phyloP scores from a whole-genome alignment of 2,329 filamentous ascomycete species.

The Hyphodiscus sp. region DNA sequence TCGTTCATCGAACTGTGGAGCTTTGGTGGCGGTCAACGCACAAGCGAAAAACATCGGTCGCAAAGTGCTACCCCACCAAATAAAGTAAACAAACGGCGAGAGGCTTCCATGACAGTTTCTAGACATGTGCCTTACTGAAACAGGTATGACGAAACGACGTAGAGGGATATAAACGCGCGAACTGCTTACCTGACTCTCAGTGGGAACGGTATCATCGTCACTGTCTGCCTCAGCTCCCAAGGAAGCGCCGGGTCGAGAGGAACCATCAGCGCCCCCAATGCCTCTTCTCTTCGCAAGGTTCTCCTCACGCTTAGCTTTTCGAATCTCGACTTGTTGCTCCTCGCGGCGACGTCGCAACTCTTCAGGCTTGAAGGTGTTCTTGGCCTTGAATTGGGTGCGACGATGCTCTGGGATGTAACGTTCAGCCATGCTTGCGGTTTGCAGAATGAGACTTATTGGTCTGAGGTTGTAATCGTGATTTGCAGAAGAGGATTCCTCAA shows the following conservation, averaged over 20 bases:
- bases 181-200: constrained; percentile 83
- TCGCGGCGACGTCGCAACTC: constrained; percentile 97
- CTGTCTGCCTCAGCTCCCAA: constrained; percentile 89
- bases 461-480: constrained; percentile 34
- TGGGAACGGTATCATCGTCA: constrained; percentile 92
- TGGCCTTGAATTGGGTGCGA: constrained; percentile 98
- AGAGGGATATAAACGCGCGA: constrained; percentile 5
- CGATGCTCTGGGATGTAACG: constrained; percentile 99
- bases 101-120: not conserved
- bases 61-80: constrained; percentile 25
- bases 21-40: constrained; percentile 11
- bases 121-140: not conserved
- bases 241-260: constrained; percentile 67
- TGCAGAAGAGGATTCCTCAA: not conserved
- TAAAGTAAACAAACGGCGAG: constrained; percentile 22
- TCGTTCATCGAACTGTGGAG: constrained; percentile 1
- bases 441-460: not conserved
- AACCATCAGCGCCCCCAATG: constrained; percentile 70
- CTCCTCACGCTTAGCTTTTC: constrained; percentile 97
- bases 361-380: constrained; percentile 98
- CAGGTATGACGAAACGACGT: not conserved
- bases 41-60: constrained; percentile 27
- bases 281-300: constrained; percentile 97
- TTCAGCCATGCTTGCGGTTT: constrained; percentile 68
- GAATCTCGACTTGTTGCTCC: constrained; percentile 98